Conservation (phyloP, 352 stramenopile species). For the Globisporangium abappressorium region DNA sequence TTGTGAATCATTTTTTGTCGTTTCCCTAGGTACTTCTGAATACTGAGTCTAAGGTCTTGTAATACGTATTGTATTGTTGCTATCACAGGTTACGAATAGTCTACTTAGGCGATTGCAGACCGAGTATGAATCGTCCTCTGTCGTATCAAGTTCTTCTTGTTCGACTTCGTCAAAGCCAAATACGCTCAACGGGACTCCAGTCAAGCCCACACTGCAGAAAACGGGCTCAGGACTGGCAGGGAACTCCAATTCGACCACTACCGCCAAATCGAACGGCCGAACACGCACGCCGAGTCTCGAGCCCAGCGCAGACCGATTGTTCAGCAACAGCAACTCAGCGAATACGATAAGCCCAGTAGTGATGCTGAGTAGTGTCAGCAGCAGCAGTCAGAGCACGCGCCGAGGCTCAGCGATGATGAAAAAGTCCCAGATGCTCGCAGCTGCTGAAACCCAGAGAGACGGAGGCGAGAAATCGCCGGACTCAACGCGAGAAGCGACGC, state of each 20-base stretch:
- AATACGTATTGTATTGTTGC: not conserved
- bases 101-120: not conserved
- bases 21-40: not conserved
- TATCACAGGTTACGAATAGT: constrained; percentile 1
- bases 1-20: not conserved
- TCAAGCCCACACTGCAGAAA: not conserved
- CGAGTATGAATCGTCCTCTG: not conserved
- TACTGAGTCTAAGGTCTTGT: not conserved
- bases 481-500: constrained; percentile 15
- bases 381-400: not conserved
- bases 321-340: not conserved
- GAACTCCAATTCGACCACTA: not conserved
- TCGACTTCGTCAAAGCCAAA: not conserved
- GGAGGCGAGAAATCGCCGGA: constrained; percentile 15
- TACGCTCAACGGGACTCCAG: not conserved
- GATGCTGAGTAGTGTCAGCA: not conserved
- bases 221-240: not conserved
- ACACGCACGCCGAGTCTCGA: constrained; percentile 3
- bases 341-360: not conserved
- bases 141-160: not conserved
- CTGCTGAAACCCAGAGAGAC: not conserved
- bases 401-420: constrained; percentile 6
- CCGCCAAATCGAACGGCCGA: constrained; percentile 5
- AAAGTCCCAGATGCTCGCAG: constrained; percentile 8
- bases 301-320: not conserved